Conservation (phyloP, 2,329 filamentous ascomycete genomes). For the Scedosporium aurantiacum region DNA sequence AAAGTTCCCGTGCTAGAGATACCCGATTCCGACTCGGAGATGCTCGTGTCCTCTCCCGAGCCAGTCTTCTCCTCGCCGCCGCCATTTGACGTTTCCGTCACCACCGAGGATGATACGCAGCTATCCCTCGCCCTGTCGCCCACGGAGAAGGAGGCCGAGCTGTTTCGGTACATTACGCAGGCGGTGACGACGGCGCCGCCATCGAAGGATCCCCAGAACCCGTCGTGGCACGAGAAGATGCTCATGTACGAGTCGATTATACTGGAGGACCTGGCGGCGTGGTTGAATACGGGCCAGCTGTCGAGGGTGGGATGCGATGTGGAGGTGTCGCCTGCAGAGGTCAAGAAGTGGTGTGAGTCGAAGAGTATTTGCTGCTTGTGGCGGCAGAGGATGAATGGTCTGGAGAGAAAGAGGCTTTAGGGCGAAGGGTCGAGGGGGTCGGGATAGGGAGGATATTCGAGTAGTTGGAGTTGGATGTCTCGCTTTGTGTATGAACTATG, state of each 20-base stretch:
- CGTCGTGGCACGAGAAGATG: constrained; percentile 86
- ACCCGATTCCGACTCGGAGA: constrained; percentile 7
- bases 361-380: constrained; percentile 77
- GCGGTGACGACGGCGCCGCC: constrained; percentile 41
- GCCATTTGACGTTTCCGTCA: constrained; percentile 29
- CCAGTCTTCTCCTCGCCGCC: constrained; percentile 32
- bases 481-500: background rate
- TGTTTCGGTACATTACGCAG: constrained; percentile 43
- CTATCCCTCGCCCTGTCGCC: constrained; percentile 27
- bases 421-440: background rate
- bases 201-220: constrained; percentile 35
- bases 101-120: constrained; percentile 33
- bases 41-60: constrained; percentile 20
- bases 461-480: too few species aligned
- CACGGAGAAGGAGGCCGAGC: constrained; percentile 27
- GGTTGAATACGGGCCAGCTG: constrained; percentile 67
- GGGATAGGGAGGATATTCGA: too few species aligned
- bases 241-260: constrained; percentile 86
- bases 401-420: constrained; percentile 35
- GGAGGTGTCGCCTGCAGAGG: constrained; percentile 51
- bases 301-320: constrained; percentile 51
- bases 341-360: constrained; percentile 84
- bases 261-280: constrained; percentile 71
- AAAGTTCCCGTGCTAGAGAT: constrained; percentile 7
- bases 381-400: constrained; percentile 44